phyloP scores from a whole-genome alignment of 2,329 filamentous ascomycete species.

The Apiospora kogelbergensis region DNA sequence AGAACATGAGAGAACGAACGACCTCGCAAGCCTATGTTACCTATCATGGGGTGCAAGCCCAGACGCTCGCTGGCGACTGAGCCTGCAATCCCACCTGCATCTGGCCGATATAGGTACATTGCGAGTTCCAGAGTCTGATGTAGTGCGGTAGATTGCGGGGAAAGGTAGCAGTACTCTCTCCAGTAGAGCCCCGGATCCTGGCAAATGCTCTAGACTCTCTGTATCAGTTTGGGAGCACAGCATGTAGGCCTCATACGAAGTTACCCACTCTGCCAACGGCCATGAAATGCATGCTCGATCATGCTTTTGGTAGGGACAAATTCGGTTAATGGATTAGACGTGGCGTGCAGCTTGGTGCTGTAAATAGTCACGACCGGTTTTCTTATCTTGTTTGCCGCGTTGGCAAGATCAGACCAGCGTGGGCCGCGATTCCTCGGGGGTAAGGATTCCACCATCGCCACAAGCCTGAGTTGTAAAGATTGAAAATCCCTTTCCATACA shows the following conservation, averaged over 20 bases:
- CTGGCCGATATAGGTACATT: constrained; percentile 26
- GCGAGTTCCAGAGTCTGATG: constrained; percentile 22
- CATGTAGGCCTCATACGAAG: background rate
- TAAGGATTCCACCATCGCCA: no score
- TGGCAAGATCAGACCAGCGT: no score
- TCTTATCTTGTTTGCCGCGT: no score
- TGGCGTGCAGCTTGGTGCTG: background rate
- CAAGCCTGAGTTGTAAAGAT: no score
- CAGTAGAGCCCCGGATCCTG: background rate
- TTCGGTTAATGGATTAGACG: background rate
- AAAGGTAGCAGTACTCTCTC: constrained; percentile 27
- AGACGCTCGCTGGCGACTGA: background rate
- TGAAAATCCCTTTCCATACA: no score
- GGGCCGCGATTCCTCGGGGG: no score
- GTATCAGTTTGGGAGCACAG: background rate
- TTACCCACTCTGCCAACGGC: background rate
- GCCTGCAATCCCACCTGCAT: background rate
- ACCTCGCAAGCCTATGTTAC: background rate
- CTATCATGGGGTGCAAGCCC: background rate
- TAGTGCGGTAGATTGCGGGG: constrained; percentile 23
- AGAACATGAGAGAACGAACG: background rate
- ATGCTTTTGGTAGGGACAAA: background rate
- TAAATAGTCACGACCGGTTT: background rate
- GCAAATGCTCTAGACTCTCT: background rate
- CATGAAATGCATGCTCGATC: background rate